These are phyloP conservation scores for Epichloe aotearoae DNA, from an alignment of 2,329 filamentous ascomycete species.

Conservation along the genomic window DNA sequence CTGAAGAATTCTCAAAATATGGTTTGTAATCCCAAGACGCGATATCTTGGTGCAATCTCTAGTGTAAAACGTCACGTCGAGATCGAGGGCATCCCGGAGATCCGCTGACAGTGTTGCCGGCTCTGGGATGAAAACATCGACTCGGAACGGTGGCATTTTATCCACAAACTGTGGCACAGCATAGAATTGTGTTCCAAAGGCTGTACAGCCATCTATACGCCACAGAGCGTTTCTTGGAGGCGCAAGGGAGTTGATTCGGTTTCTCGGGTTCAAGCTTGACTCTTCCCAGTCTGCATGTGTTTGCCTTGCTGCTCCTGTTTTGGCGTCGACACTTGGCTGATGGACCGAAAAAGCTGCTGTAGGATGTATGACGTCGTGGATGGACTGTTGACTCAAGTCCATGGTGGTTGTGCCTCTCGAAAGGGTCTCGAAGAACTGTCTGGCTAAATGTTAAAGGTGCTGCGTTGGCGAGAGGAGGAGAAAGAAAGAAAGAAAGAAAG, in stretches of 20 bases:
- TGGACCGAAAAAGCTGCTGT: conserved; percentile 35
- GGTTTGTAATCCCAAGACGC: conserved; percentile 36
- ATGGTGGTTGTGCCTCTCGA: conserved; percentile 20
- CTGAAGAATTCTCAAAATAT: conserved; percentile 42
- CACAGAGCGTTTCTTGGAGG: conserved; percentile 32
- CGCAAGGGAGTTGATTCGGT: conserved; percentile 43
- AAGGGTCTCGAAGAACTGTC: neutral
- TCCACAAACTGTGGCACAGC: conserved; percentile 38
- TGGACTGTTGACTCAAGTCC: conserved; percentile 39
- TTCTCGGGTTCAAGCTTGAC: conserved; percentile 46
- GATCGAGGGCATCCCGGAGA: conserved; percentile 31
- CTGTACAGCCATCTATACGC: conserved; percentile 46
- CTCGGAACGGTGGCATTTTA: conserved; percentile 34
- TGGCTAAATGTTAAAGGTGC: neutral
- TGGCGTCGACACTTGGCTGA: neutral
- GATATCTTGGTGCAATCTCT: conserved; percentile 35
- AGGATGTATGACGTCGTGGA: conserved; percentile 44
- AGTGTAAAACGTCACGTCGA: conserved; percentile 41
- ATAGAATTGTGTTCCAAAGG: conserved; percentile 44
- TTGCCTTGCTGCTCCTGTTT: conserved; percentile 1
- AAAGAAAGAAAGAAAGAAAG: too few species aligned
- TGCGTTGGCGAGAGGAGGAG: neutral
- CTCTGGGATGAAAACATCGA: conserved; percentile 46
- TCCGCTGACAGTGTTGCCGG: conserved; percentile 25
- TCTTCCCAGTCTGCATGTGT: conserved; percentile 25